Evolutionary conservation across 2,329 filamentous ascomycete species (phyloP), one percentile per base, ranked within the genome.

Genomic region (Bipolaris gigantea): DNA sequence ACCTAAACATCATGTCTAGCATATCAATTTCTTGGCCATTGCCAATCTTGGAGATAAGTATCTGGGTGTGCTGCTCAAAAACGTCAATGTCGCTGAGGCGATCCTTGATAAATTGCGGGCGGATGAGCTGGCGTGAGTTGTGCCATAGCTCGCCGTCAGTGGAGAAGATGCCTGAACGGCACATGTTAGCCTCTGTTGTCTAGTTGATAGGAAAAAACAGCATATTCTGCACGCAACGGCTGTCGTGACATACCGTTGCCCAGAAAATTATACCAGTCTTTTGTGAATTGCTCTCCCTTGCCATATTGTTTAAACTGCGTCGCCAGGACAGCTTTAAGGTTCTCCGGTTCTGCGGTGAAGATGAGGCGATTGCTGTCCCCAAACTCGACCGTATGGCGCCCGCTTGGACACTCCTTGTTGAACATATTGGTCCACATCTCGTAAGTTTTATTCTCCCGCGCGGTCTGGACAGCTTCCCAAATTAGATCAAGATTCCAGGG

Each of bases 291-390:
- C 57, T 85, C 76, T 6, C 92, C 91, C 71, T 96, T 92, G 64
- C 92, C 92, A 69, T 87, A 97, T 68, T 96, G 89, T 36, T 77
- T 76, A 69, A 97, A 97, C 69, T 96, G 90, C 1, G 88, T 89
- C 0, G 92, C 89, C n/a, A 97, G 80, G 19, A 97, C 82, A 5
- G 92, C 90, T 73, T 96, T 96, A 77, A 96, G 89, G 70, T 96
- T 96, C 67, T 95, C 90, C 0, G 89, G 89, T 62, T 96, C 91
- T 5, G 84, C 83, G 0, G 92, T 96, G 67, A 94, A 81, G 55
- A 95, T 73, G 19, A 88, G 73, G n/a, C 89, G 84, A 43, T 82
- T 80, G 1, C 84, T 65, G 6, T 85, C 64, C 1, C 79, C 79
- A 10, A 77, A 72, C 74, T 93, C 89, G 35, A 81, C 75, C 0